Base-by-base conservation (phyloP, 768 basidiomycete genomes). In the Boletales sp. region DNA sequence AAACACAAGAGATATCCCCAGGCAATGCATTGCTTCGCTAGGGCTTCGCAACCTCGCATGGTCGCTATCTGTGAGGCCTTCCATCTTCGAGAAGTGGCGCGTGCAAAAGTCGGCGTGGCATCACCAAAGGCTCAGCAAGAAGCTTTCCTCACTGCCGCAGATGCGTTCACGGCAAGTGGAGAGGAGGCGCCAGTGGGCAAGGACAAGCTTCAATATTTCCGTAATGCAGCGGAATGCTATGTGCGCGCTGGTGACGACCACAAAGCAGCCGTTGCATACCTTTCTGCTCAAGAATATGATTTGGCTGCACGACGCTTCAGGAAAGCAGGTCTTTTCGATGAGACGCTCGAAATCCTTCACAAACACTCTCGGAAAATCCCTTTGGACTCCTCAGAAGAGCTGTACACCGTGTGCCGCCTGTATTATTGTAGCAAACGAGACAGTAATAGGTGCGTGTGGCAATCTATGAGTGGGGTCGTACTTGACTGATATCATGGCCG, bases 21-120 rank as follows among this genome's bases (percentile, higher is more conserved):
- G 51, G 81, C 84, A 0, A 74, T 72, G 68, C 71, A 79, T 43
- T 79, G 79, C 48, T 83, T 75, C 39, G 71, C 74, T 41, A 72
- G 76, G 4, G 84, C 84, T 2, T 64, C 53, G 2, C 57, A 70
- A 40, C 63, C 53, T 0, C 71, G 72, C 13, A 72, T 82, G 61
- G 73, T 65, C 12, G 69, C 62, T 2, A 71, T 82, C 12, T 73
- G 82, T 2, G 54, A 75, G 9, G 79, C 84, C 0, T 84, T 81
- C 54, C 69, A 74, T 43, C 71, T 83, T 6, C 75, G 81, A 49
- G 75, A 81, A 53, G 60, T 72, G 27, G 84, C 84, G 8, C 67
- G 73, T 38, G 50, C 59, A 43, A 24, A 65, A 53, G 27, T 62
- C 3, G 63, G 68, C 39, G 55, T 68, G 18, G 62, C 65, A 5